Evolutionary conservation across 768 basidiomycete species (phyloP).

Genomic region (Royoungia palumana): DNA sequence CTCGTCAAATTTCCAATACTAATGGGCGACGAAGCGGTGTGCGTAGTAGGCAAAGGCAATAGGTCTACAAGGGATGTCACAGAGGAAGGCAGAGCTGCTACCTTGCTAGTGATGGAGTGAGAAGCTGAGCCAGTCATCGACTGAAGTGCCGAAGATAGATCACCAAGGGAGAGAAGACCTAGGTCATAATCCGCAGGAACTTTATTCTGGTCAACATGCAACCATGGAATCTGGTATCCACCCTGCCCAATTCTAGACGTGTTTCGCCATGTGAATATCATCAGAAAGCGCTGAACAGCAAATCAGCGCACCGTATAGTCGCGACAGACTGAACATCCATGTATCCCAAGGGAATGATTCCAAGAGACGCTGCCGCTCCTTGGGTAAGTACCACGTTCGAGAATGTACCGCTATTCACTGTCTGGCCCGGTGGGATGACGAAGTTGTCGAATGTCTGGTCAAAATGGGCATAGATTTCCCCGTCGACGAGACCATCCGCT

Average conservation of each 20-base stretch:
- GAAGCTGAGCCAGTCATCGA: conserved; percentile 5
- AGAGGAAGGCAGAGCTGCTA: not conserved
- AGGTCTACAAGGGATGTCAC: not conserved
- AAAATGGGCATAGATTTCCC: conserved; percentile 56
- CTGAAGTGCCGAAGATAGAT: conserved; percentile 17
- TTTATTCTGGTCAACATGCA: conserved; percentile 50
- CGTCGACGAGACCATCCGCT: conserved; percentile 50
- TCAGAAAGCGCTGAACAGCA: not conserved
- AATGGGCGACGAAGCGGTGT: not conserved
- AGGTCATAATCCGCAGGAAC: conserved; percentile 50
- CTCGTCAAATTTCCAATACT: conserved; percentile 9
- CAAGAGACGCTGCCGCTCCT: conserved; percentile 54
- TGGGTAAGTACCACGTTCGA: conserved; percentile 55
- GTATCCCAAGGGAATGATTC: conserved; percentile 50
- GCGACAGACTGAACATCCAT: conserved; percentile 53
- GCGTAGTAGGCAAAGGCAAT: not conserved
- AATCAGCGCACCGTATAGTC: conserved; percentile 36
- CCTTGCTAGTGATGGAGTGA: not conserved
- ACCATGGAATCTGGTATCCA: conserved; percentile 65
- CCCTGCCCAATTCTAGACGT: conserved; percentile 41
- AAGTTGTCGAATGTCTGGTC: conserved; percentile 52
- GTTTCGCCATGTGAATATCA: not conserved
- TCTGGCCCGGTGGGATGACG: conserved; percentile 52
- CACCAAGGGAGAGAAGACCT: conserved; percentile 13
- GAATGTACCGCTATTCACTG: conserved; percentile 60